phyloP scores from a whole-genome alignment of 768 basidiomycete species.

The Nevesoporus exiguus region DNA sequence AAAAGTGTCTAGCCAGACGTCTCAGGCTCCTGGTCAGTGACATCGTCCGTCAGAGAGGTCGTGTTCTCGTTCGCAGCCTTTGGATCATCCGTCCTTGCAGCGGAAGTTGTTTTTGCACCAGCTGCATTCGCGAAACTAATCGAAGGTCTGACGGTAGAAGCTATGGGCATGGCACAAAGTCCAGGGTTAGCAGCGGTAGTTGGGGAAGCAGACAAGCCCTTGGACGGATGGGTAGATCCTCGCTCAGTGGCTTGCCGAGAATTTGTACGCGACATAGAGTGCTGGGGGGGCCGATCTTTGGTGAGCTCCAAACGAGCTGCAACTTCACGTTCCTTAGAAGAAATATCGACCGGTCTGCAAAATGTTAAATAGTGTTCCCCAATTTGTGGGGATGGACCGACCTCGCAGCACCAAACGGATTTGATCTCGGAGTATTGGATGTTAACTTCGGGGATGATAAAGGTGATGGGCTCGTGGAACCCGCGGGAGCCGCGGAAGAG shows the following conservation, averaged over 20 bases:
- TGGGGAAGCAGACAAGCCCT: slow-evolving; percentile 32
- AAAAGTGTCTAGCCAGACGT: slow-evolving; percentile 15
- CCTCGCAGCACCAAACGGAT: slow-evolving; percentile 88
- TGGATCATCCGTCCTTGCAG: slow-evolving; percentile 17
- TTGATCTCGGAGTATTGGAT: slow-evolving; percentile 49
- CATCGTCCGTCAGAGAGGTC: slow-evolving; percentile 2
- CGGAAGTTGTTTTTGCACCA: slow-evolving; percentile 29
- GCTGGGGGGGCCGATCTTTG: slow-evolving; percentile 34
- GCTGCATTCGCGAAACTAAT: slow-evolving; percentile 84
- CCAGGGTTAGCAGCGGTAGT: slow-evolving; percentile 9
- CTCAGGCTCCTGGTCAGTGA: slow-evolving; percentile 18
- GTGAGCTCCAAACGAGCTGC: slow-evolving; percentile 53
- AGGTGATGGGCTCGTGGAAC: slow-evolving; percentile 68
- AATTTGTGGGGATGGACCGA: slow-evolving; percentile 32
- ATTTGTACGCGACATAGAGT: slow-evolving; percentile 49
- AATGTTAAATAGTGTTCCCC: slow-evolving; percentile 6
- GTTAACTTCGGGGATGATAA: slow-evolving; percentile 76
- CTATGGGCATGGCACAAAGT: slow-evolving; percentile 30
- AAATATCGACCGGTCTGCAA: slow-evolving; percentile 80
- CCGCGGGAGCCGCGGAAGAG: slow-evolving; percentile 55
- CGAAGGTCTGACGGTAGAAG: slow-evolving; percentile 58
- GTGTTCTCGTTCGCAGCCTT: slow-evolving; percentile 8
- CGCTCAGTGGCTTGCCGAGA: slow-evolving; percentile 48
- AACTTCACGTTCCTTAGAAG: slow-evolving; percentile 71
- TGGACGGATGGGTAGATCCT: slow-evolving; percentile 26